Evolutionary conservation across 2,329 filamentous ascomycete species (phyloP), one percentile per base, ranked within the genome.

Genomic region (Daldinia sp.): DNA sequence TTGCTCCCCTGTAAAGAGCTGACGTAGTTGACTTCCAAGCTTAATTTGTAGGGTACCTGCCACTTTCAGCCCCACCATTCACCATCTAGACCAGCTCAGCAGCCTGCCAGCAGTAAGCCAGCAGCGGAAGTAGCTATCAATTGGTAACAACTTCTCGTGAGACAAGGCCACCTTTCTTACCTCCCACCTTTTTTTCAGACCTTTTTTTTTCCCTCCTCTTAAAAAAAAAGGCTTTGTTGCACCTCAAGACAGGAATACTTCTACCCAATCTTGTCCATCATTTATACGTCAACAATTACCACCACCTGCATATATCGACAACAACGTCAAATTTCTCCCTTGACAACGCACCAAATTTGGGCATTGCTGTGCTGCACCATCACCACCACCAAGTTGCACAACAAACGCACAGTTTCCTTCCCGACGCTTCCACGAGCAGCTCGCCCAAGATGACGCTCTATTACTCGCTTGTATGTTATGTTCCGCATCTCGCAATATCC

Each of bases 401-500:
- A 39, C 47, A 50, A 27, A 34, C n/a, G 35, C 49, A 37, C 39
- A 29, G n/a, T 55, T 34, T 35, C 10, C 30, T 39, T 55, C 53
- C 55, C 63, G 52, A 63, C 56, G 3, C 34, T 47, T 58, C 57
- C 49, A 63, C 49, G 15, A 55, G 30, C 11, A 35, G 21, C 11
- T 47, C 29, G 13, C 30, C 53, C 72, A 80, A 74, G 41, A 83
- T 83, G 81, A 83, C 81, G 66, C 80, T 83, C 71, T 83, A 83
- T 72, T 83, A 82, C 70, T 79, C 78, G 70, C 79, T 83, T 61
- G 81, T 83, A 77, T 68, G 80, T 76, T 83, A 77, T 68, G 80
- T 76, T 29, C 17, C n/a, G 23, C 11, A 41, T 60, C 13, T 3
- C 21, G 21, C 39, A 45, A 45, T 45, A 13, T 45, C 35, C 15